Conservation (phyloP, 2,329 filamentous ascomycete genomes). For the Elsinoe fawcettii region DNA sequence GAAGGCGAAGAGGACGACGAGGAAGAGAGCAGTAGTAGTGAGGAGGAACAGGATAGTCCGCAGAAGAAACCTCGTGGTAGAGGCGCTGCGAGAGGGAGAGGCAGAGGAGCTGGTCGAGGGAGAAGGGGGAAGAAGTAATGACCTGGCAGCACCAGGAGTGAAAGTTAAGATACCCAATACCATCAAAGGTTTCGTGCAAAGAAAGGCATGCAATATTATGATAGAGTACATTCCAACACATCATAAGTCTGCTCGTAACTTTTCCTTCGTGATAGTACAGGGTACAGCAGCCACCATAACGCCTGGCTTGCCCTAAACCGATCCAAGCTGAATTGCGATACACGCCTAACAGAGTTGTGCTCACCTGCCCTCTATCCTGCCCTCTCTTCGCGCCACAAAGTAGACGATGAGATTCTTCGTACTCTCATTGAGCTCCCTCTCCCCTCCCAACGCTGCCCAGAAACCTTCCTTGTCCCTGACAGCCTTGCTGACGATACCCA, state of each 20-base stretch:
- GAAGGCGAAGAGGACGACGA: conserved; percentile 2
- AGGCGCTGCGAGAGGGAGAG: conserved; percentile 1
- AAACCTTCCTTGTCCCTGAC: conserved; percentile 42
- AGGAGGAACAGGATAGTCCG: conserved; percentile 14
- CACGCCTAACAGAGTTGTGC: background rate
- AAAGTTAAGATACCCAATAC: conserved; percentile 7
- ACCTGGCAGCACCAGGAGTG: too few species aligned
- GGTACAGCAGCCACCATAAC: background rate
- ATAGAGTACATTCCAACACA: conserved; percentile 6
- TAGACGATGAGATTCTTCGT: conserved; percentile 71
- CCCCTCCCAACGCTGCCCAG: conserved; percentile 57
- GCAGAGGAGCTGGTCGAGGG: background rate
- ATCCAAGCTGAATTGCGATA: background rate
- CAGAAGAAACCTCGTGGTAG: conserved; percentile 12
- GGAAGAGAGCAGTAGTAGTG: conserved; percentile 2
- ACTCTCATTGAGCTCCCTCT: conserved; percentile 51
- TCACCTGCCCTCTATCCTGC: conserved; percentile 34
- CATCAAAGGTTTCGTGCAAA: too few species aligned
- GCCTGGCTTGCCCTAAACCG: background rate
- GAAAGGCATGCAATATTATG: background rate
- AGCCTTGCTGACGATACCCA: conserved; percentile 8
- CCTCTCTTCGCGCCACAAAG: conserved; percentile 63
- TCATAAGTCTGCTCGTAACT: background rate
- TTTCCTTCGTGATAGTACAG: background rate
- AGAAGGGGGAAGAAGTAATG: conserved; percentile 9